Evolutionary conservation across 2,329 filamentous ascomycete genomes (phyloP), one percentile per base, ranked within the genome.

Genomic region (Rutstroemia sp.): DNA sequence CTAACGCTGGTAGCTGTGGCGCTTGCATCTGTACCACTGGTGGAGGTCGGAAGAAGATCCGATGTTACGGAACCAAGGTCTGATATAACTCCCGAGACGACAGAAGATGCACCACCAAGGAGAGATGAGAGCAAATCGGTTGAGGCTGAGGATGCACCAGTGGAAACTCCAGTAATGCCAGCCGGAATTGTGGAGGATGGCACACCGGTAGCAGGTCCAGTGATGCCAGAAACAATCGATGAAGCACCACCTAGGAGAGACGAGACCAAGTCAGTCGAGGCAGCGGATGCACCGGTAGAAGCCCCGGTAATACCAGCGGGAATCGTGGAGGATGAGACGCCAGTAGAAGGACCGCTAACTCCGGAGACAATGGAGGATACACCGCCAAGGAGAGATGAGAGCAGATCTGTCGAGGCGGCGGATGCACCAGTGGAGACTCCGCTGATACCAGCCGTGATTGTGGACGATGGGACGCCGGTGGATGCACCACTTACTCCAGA

Each of bases 321-420:
- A 17, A 38, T 42, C 7, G 39, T 25, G 4, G 25, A 51, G 19
- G 38, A 37, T 17, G 23, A 27, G 10, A 23, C 49, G 14, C 25
- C 39, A 6, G 39, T 42, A 42, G 39, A n/a, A 7, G 39, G 9
- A 7, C 39, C 39, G n/a, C 3, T 42, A 42, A 25, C 37, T 4
- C 42, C 52, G 34, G 52, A 49, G 17, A 52, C 16, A 5, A 48
- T 14, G 14, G 44, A 48, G 2, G 38, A 27, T 7, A 34, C 37
- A 4, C 38, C 51, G 38, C 51, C 51, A 17, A 53, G 14, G 34
- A 53, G 30, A 37, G 51, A 47, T 38, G 51, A 39, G 21, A 54
- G 44, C 12, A 54, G n/a, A 12, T 49, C 30, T 12, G 30, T 30
- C 2, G 51, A 42, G 37, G 16, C 47, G 9, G 49, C n/a, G 17